Evolutionary conservation across 345 rosid genomes (phyloP), one percentile per base, ranked within the genome.

Genomic region (Bruguiera gymnorhiza): DNA sequence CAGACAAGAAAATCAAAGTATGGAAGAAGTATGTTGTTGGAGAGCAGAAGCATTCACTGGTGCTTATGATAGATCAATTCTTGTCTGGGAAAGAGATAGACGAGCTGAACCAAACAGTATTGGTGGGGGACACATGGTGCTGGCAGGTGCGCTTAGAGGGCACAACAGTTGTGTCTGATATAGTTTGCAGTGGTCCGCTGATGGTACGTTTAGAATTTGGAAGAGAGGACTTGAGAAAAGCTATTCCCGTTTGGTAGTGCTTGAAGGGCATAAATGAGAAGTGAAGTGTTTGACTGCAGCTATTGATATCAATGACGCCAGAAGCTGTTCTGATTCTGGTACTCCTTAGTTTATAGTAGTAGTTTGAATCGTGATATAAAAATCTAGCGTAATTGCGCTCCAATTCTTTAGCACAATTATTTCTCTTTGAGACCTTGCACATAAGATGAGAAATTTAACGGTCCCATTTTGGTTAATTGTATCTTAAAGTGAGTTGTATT

Each of bases 111-210:
- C 29, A 29, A 62, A 4, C 51, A 46, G 30, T 18, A 73, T n/a
- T 6, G 80, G 63, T 8, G 74, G 59, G n/a, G 81, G 46, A 8
- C 69, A 70, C 52, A 86, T 87, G 92, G 80, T 8, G 74, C 67
- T 85, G 66, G 77, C 43, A 21, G 96, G 96, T 34, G 97, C 92
- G 37, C 83, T 92, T 31, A 83, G 92, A 60, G 97, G 97, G 60
- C 97, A 89, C 62, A 76, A 37, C 0, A 24, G 87, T 67, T 65
- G 86, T 58, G 61, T 71, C n/a, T 7, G 84, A 82, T 75, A 66
- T 87, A 79, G 79, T 87, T 15, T 63, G 76, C 70, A 89, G 96
- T 74, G 96, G 27, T 91, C 97, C 18, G 86, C 93, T 0, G 93
- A 89, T 73, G 75, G 71, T 34, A 80, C 89, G 6, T 63, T 88